Percentiles rank a stretch among this genome's conserved stretches.
Conservation (phyloP, 2,329 filamentous ascomycete genomes). For the Hymenoscyphus infarciens region DNA sequence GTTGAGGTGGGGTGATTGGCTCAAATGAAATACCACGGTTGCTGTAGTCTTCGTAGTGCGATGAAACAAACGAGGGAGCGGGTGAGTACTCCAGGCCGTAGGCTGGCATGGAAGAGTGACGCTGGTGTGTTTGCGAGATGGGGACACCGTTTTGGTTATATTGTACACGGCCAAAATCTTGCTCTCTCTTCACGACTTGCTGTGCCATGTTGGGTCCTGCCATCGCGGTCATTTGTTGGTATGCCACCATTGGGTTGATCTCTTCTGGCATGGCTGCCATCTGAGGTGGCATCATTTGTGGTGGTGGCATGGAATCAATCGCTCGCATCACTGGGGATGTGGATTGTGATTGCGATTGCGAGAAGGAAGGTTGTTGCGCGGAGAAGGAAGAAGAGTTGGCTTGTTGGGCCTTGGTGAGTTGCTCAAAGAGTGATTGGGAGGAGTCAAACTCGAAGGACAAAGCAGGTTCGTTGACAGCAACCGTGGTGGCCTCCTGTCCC, state of each 20-base stretch:
- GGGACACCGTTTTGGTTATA: slow-evolving; percentile 93
- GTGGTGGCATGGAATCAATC: slow-evolving; percentile 91
- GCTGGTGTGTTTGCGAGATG: slow-evolving; percentile 77
- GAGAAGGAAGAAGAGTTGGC: slow-evolving; percentile 96
- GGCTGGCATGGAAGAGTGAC: slow-evolving; percentile 97
- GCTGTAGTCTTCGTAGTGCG: slow-evolving; percentile 97
- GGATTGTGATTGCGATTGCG: slow-evolving; percentile 65
- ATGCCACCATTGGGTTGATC: slow-evolving; percentile 60
- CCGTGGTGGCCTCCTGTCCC: slow-evolving; percentile 95
- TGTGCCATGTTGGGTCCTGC: slow-evolving; percentile 60
- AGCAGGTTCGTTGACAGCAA: slow-evolving; percentile 94
- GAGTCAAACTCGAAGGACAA: slow-evolving; percentile 99
- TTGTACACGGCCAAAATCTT: slow-evolving; percentile 75
- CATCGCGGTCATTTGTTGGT: slow-evolving; percentile 64
- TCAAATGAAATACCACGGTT: slow-evolving; percentile 94
- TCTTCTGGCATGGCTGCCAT: slow-evolving; percentile 57
- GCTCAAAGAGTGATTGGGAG: slow-evolving; percentile 97
- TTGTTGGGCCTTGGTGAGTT: slow-evolving; percentile 98
- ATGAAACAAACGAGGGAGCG: slow-evolving; percentile 96
- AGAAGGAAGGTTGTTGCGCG: slow-evolving; percentile 60
- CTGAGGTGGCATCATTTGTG: slow-evolving; percentile 69
- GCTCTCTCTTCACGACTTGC: slow-evolving; percentile 81
- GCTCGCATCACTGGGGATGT: slow-evolving; percentile 86
- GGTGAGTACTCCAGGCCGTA: slow-evolving; percentile 96
- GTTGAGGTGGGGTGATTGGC: slow-evolving; percentile 92